Percentiles rank a stretch among this genome's conserved stretches.
These are phyloP conservation scores for Hordeum pubiflorum DNA, from an alignment of 202 grass and related monocot genomes.

Conservation along the genomic window DNA sequence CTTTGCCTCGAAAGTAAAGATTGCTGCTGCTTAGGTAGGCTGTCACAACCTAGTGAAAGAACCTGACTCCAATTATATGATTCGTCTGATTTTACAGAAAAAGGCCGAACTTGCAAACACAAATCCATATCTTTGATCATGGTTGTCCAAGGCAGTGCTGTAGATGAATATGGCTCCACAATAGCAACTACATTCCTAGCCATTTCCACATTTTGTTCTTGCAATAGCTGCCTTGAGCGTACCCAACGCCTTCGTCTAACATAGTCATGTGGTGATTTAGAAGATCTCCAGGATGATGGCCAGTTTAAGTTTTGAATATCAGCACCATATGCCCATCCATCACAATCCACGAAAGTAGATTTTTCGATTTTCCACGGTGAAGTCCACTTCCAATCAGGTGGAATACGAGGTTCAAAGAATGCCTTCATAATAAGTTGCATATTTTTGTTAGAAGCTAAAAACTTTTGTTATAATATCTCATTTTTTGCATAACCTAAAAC, in stretches of 20 bases:
- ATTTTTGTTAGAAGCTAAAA: slow-evolving; percentile 32
- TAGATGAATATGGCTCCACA: slow-evolving; percentile 66
- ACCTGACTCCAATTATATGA: slow-evolving; percentile 77
- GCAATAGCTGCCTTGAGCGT: slow-evolving; percentile 51
- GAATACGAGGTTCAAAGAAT: slow-evolving; percentile 85
- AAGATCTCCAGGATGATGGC: slow-evolving; percentile 74
- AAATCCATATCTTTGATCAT: slow-evolving; percentile 66
- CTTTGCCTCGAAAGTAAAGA: slow-evolving; percentile 51
- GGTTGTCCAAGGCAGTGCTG: slow-evolving; percentile 64
- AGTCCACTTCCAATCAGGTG: slow-evolving; percentile 79
- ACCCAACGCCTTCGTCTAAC: slow-evolving; percentile 83
- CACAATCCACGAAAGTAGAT: slow-evolving; percentile 61
- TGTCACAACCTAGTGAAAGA: slow-evolving; percentile 53
- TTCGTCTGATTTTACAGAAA: slow-evolving; percentile 55
- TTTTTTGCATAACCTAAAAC: not conserved
- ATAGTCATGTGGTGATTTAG: slow-evolving; percentile 64
- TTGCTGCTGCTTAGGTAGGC: slow-evolving; percentile 47
- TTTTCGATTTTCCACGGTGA: slow-evolving; percentile 96
- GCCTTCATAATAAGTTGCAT: slow-evolving; percentile 50
- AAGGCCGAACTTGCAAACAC: slow-evolving; percentile 86
- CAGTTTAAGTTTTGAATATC: slow-evolving; percentile 71
- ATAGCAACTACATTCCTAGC: slow-evolving; percentile 65
- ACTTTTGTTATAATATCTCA: slow-evolving; percentile 1
- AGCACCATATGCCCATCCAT: slow-evolving; percentile 87
- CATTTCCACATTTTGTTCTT: slow-evolving; percentile 44